Percentiles rank a stretch among this genome's conserved stretches.
Conservation (phyloP, 176 grass and related monocot genomes). For the Cenchrus fungigraminus region DNA sequence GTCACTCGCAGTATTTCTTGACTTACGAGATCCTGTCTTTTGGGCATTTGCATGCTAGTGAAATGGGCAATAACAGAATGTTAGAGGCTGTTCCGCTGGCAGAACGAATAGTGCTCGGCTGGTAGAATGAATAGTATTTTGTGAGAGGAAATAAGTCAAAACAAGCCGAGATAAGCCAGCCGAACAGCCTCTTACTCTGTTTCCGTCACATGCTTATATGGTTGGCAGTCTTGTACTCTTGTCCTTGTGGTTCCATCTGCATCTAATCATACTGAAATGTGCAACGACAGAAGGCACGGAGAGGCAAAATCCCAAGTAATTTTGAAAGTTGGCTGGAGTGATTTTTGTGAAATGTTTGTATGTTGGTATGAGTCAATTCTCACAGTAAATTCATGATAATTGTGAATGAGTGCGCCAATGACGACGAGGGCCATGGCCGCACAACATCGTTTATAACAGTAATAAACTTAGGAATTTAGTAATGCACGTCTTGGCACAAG, state of each 20-base stretch:
- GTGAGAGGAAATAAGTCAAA: too few species aligned
- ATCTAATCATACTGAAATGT: background rate
- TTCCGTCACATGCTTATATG: too few species aligned
- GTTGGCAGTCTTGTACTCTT: background rate
- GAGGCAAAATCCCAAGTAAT: background rate
- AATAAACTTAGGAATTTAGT: too few species aligned
- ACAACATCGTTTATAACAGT: too few species aligned
- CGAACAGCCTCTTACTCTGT: too few species aligned
- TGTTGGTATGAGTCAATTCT: background rate
- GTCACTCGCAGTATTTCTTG: background rate
- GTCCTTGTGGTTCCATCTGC: background rate
- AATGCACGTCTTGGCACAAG: background rate
- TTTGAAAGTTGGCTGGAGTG: background rate
- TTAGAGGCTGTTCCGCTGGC: too few species aligned
- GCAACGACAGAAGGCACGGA: background rate
- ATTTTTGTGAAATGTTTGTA: background rate
- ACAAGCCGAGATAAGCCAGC: too few species aligned
- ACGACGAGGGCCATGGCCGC: too few species aligned
- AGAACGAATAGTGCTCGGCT: too few species aligned
- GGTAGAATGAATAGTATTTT: too few species aligned
- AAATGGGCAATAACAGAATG: background rate
- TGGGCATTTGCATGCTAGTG: background rate
- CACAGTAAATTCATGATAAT: too few species aligned
- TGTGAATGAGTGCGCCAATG: too few species aligned
- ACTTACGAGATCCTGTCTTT: background rate